phyloP scores from a whole-genome alignment of 805 yeast species.

The Starmerella khaoyaiensis region DNA sequence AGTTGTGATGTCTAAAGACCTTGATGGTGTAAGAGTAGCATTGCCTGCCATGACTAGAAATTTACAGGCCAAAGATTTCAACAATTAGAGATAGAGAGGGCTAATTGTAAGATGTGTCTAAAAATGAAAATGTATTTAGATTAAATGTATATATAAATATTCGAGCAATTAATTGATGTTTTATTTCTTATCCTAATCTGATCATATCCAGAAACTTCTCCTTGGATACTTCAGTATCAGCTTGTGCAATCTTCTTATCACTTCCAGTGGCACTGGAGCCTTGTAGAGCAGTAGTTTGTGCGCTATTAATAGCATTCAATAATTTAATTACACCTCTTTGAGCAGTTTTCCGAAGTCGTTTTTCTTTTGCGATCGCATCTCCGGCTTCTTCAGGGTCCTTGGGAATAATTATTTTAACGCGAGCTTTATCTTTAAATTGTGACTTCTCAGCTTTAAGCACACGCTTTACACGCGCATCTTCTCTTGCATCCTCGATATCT shows the following conservation, averaged over 20 bases:
- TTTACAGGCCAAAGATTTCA: constrained; percentile 67
- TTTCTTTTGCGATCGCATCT: constrained; percentile 51
- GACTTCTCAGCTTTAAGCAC: constrained; percentile 60
- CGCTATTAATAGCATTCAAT: constrained; percentile 69
- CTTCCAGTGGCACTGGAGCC: constrained; percentile 7
- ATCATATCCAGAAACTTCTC: constrained; percentile 83
- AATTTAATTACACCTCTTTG: constrained; percentile 77
- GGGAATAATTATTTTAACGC: constrained; percentile 59
- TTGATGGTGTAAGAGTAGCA: constrained; percentile 90
- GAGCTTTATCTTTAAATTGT: constrained; percentile 47
- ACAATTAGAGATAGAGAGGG: constrained; percentile 12
- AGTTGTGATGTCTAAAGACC: constrained; percentile 71
- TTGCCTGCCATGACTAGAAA: constrained; percentile 96
- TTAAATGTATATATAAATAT: constrained; percentile 2
- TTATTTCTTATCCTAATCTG: constrained; percentile 28
- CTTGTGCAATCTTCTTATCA: constrained; percentile 31
- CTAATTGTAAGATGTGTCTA: not conserved
- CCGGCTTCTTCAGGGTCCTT: constrained; percentile 41
- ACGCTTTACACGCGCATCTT: constrained; percentile 73
- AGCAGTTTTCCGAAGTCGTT: constrained; percentile 60
- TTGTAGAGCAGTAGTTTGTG: constrained; percentile 49
- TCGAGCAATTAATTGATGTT: too few species aligned
- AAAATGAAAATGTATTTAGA: not conserved
- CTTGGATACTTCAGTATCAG: constrained; percentile 66
- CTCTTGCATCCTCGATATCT: constrained; percentile 63